A percentile compares a stretch with the other conserved stretches of the same genome.
These are phyloP conservation scores for Pichia sp. DNA, from an alignment of 1,139 yeast species.

Conservation along the genomic window DNA sequence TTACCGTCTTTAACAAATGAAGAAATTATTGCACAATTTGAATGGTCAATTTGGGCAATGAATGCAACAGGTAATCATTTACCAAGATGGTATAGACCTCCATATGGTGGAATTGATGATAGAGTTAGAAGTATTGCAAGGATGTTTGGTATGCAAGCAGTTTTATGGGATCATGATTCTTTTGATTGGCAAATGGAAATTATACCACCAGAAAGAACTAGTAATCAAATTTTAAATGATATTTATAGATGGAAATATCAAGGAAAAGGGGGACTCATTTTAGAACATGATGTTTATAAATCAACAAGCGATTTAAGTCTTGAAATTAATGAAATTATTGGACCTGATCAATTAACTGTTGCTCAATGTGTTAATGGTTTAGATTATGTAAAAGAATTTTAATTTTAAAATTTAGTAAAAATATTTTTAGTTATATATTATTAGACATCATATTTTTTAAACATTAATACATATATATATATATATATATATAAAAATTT, in stretches of 20 bases:
- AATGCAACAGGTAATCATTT: constrained; percentile 84
- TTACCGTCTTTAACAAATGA: constrained; percentile 74
- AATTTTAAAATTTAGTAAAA: constrained; percentile 8
- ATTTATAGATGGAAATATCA: constrained; percentile 46
- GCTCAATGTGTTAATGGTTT: constrained; percentile 78
- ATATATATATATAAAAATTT: too few relatives aligned
- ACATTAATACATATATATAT: too few relatives aligned
- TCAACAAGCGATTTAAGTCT: constrained; percentile 67
- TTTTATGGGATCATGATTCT: constrained; percentile 87
- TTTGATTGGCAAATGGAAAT: constrained; percentile 79
- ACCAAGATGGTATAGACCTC: constrained; percentile 96
- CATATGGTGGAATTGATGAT: constrained; percentile 90
- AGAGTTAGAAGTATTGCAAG: constrained; percentile 73
- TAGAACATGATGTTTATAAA: constrained; percentile 76
- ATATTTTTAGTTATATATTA: not conserved
- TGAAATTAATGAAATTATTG: constrained; percentile 47
- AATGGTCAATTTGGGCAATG: constrained; percentile 98
- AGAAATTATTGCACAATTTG: constrained; percentile 77
- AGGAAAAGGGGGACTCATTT: constrained; percentile 50
- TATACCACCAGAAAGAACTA: constrained; percentile 35
- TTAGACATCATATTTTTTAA: not conserved
- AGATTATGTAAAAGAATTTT: constrained; percentile 27
- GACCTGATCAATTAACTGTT: constrained; percentile 61
- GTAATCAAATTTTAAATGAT: constrained; percentile 47
- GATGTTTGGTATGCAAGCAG: constrained; percentile 83